Evolutionary conservation across 2,329 filamentous ascomycete genomes (phyloP).

Genomic region (Alternaria brassicae): DNA sequence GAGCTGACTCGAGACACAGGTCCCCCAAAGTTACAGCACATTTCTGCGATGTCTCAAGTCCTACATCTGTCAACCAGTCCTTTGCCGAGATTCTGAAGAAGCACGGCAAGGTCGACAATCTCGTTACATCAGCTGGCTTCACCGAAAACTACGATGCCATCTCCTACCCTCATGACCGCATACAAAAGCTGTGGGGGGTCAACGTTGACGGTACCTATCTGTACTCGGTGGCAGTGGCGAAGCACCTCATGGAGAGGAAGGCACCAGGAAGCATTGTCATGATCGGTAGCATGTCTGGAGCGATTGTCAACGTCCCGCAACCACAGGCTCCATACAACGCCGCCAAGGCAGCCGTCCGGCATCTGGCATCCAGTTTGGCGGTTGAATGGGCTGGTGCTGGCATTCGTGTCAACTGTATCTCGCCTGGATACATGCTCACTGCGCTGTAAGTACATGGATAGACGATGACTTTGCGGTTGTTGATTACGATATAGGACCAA

Average conservation of each 20-base stretch:
- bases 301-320: slow-evolving; percentile 94
- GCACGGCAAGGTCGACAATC: slow-evolving; percentile 85
- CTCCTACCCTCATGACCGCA: slow-evolving; percentile 86
- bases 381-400: slow-evolving; percentile 91
- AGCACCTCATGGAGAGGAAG: slow-evolving; percentile 85
- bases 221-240: slow-evolving; percentile 82
- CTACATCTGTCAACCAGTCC: slow-evolving; percentile 76
- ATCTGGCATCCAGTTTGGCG: slow-evolving; percentile 84
- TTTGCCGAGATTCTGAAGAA: slow-evolving; percentile 72
- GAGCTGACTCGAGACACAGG: slow-evolving; percentile 49
- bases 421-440: slow-evolving; percentile 95
- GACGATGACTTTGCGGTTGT: not conserved
- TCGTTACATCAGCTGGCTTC: slow-evolving; percentile 96
- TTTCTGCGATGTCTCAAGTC: slow-evolving; percentile 84
- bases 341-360: slow-evolving; percentile 88
- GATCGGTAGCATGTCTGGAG: slow-evolving; percentile 93
- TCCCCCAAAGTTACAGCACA: slow-evolving; percentile 87
- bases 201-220: slow-evolving; percentile 94
- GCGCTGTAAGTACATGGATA: slow-evolving; percentile 70
- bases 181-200: slow-evolving; percentile 92
- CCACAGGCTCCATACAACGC: slow-evolving; percentile 93
- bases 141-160: slow-evolving; percentile 95
- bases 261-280: slow-evolving; percentile 85
- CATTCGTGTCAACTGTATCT: slow-evolving; percentile 95
- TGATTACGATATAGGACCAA: slow-evolving; percentile 69